These are phyloP conservation scores for Lanmaoa rubissima DNA, from an alignment of 768 basidiomycete genomes.

Conservation along the genomic window DNA sequence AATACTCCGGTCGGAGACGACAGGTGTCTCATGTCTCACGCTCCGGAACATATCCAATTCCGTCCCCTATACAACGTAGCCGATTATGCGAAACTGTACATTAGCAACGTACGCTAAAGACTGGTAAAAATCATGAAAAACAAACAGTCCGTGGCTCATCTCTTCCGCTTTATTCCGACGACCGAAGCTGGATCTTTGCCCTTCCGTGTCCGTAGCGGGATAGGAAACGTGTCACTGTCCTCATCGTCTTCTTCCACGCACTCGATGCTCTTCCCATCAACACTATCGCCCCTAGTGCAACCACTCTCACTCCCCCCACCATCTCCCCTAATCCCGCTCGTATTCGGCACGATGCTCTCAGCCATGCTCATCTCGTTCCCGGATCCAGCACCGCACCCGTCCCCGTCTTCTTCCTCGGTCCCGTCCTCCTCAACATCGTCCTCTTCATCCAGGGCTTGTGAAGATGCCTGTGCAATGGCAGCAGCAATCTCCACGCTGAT, in stretches of 20 bases:
- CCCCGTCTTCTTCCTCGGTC: constrained; percentile 41
- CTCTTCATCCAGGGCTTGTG: constrained; percentile 55
- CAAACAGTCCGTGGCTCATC: constrained; percentile 38
- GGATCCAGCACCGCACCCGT: constrained; percentile 43
- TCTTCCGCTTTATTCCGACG: constrained; percentile 62
- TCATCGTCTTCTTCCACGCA: constrained; percentile 60
- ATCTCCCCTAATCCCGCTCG: constrained; percentile 57
- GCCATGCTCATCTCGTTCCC: constrained; percentile 49
- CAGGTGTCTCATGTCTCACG: constrained; percentile 22
- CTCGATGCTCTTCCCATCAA: constrained; percentile 17
- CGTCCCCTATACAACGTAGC: background rate
- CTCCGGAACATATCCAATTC: constrained; percentile 15
- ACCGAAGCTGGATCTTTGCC: constrained; percentile 49
- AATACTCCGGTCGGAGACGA: constrained; percentile 7
- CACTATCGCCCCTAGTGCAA: constrained; percentile 7
- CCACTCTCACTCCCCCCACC: constrained; percentile 28
- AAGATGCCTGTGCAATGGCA: constrained; percentile 72
- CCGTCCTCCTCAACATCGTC: constrained; percentile 43
- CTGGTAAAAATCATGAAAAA: background rate
- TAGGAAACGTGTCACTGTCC: constrained; percentile 66
- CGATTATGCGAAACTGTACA: constrained; percentile 18
- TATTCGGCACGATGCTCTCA: constrained; percentile 56
- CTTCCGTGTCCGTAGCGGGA: constrained; percentile 68
- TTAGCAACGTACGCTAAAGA: constrained; percentile 15
- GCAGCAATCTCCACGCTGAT: constrained; percentile 81